Conservation (phyloP, 2,329 filamentous ascomycete species). For the Hymenoscyphus salicellus region DNA sequence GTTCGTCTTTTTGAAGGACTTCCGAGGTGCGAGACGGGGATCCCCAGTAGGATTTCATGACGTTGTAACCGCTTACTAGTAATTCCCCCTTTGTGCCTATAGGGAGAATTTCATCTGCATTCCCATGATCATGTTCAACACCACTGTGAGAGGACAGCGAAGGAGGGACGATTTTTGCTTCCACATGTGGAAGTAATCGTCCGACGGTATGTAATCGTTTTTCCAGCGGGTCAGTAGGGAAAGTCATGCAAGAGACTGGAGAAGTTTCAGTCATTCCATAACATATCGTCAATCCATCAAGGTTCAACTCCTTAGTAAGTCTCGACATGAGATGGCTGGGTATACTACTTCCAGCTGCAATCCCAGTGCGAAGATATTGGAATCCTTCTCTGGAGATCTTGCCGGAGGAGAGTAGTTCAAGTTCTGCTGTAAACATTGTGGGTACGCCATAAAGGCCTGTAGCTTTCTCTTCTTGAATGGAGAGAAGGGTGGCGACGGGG, state of each 20-base stretch:
- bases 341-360: slow-evolving; percentile 83
- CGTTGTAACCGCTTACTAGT: slow-evolving; percentile 76
- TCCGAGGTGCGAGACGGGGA: slow-evolving; percentile 67
- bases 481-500: slow-evolving; percentile 64
- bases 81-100: slow-evolving; percentile 73
- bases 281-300: slow-evolving; percentile 84
- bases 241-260: slow-evolving; percentile 62
- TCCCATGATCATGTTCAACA: slow-evolving; percentile 30
- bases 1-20: slow-evolving; percentile 42
- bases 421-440: slow-evolving; percentile 90
- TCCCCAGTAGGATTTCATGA: slow-evolving; percentile 91
- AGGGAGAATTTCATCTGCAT: slow-evolving; percentile 58
- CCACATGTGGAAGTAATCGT: slow-evolving; percentile 76
- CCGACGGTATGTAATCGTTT: slow-evolving; percentile 72
- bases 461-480: slow-evolving; percentile 48
- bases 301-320: slow-evolving; percentile 69
- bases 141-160: not conserved
- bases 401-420: slow-evolving; percentile 67
- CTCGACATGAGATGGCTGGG: slow-evolving; percentile 77
- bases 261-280: slow-evolving; percentile 52
- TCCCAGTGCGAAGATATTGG: slow-evolving; percentile 75
- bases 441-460: slow-evolving; percentile 80
- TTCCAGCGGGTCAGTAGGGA: slow-evolving; percentile 62
- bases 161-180: slow-evolving; percentile 72
- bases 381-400: slow-evolving; percentile 50